phyloP scores from a whole-genome alignment of 176 grass and related monocot genomes.

The Avena sativa region DNA sequence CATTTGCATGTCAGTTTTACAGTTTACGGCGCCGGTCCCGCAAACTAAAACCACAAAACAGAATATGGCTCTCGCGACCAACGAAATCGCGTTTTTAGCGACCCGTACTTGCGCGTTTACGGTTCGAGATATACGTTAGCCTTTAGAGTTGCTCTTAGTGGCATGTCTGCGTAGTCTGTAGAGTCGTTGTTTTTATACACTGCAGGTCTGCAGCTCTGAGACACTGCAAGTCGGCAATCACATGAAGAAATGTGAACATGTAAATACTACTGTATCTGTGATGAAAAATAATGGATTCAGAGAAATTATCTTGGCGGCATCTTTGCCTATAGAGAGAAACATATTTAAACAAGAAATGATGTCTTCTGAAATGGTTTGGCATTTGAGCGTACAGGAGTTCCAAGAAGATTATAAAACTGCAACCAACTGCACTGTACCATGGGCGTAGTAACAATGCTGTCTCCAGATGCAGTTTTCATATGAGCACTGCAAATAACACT shows the following conservation, averaged over 20 bases:
- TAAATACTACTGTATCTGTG: neutral
- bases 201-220: too few species aligned
- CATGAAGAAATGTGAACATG: neutral
- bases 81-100: too few species aligned
- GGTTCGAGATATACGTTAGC: too few species aligned
- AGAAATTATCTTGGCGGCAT: neutral
- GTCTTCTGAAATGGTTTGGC: neutral
- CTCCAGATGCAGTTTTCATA: neutral
- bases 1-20: too few species aligned
- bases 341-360: neutral
- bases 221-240: neutral
- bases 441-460: neutral
- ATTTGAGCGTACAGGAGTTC: neutral
- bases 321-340: neutral
- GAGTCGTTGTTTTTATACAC: neutral
- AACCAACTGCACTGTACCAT: neutral
- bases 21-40: too few species aligned
- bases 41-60: too few species aligned
- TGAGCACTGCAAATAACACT: neutral
- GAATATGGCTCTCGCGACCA: too few species aligned
- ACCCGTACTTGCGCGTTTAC: too few species aligned
- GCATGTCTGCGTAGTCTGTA: neutral
- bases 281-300: neutral
- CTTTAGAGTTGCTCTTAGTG: too few species aligned
- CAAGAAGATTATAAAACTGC: neutral